These are phyloP conservation scores for Galeopsis tetrahit DNA, from an alignment of 257 asterid species.

Conservation along the genomic window DNA sequence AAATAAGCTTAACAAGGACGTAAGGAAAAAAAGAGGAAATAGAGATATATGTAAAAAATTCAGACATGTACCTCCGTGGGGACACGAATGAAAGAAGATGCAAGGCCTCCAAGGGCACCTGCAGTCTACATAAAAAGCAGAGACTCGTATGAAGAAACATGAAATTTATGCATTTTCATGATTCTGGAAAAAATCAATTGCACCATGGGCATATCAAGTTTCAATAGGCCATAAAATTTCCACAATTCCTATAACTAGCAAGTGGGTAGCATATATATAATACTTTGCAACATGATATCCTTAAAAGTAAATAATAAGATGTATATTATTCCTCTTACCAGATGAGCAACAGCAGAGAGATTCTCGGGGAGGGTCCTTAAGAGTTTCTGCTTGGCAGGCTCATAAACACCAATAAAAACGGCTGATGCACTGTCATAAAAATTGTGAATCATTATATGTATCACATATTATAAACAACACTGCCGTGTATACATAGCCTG, in stretches of 20 bases:
- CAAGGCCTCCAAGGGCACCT: conserved; percentile 96
- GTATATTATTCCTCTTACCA: conserved; percentile 60
- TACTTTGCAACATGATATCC: background rate
- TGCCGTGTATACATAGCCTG: conserved; percentile 21
- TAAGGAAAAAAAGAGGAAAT: conserved; percentile 2
- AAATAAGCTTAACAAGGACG: conserved; percentile 19
- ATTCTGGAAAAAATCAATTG: conserved; percentile 24
- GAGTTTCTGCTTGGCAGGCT: conserved; percentile 88
- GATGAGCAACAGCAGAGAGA: conserved; percentile 91
- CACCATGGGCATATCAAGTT: conserved; percentile 2
- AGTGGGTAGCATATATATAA: background rate
- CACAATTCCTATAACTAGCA: background rate
- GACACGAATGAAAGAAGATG: conserved; percentile 94
- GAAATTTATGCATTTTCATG: conserved; percentile 1
- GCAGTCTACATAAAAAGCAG: conserved; percentile 63
- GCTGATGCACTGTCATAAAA: conserved; percentile 86
- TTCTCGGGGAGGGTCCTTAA: conserved; percentile 80
- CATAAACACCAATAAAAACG: conserved; percentile 93
- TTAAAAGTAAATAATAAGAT: conserved; percentile 2
- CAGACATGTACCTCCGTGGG: conserved; percentile 80
- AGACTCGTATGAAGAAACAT: conserved; percentile 22
- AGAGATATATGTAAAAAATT: conserved; percentile 16
- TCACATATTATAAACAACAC: background rate
- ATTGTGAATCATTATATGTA: conserved; percentile 28
- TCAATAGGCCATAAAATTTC: conserved; percentile 11